Evolutionary conservation across 306 rosid species (phyloP).

Genomic region (Ormosia emarginata): DNA sequence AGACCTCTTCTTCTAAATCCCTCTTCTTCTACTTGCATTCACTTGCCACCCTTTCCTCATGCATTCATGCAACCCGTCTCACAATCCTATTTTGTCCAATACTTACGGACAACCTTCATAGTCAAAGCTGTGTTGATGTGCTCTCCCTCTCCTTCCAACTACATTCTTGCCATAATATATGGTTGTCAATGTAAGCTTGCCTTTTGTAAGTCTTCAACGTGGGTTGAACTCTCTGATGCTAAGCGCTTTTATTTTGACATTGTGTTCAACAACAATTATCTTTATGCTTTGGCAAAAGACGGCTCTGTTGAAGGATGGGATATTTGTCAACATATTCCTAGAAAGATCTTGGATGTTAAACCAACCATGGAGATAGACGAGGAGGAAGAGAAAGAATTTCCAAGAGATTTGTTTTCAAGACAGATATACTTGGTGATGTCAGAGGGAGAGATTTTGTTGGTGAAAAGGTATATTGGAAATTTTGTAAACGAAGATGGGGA

Average conservation of each 20-base stretch:
- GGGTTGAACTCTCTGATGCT: neutral
- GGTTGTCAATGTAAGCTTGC: neutral
- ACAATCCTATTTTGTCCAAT: neutral
- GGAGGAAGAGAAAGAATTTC: neutral
- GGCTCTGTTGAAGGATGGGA: constrained; percentile 7
- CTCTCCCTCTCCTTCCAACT: neutral
- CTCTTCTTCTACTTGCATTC: neutral
- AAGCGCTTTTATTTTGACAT: neutral
- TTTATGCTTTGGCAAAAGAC: neutral
- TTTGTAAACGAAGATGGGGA: neutral
- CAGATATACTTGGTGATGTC: neutral
- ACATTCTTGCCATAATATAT: neutral
- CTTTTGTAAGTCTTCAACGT: neutral
- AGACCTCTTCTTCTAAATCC: constrained; percentile 1
- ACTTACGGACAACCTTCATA: neutral
- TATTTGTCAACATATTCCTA: neutral
- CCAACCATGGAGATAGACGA: neutral
- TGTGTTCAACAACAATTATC: neutral
- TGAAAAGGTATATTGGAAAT: constrained; percentile 7
- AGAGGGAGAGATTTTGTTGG: neutral
- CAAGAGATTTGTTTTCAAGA: neutral
- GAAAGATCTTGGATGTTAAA: neutral
- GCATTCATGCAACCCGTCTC: neutral
- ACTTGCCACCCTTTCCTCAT: neutral
- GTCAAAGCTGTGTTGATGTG: neutral